These are phyloP conservation scores for Darksidea phi DNA, from an alignment of 495 filamentous ascomycete species.

Conservation along the genomic window DNA sequence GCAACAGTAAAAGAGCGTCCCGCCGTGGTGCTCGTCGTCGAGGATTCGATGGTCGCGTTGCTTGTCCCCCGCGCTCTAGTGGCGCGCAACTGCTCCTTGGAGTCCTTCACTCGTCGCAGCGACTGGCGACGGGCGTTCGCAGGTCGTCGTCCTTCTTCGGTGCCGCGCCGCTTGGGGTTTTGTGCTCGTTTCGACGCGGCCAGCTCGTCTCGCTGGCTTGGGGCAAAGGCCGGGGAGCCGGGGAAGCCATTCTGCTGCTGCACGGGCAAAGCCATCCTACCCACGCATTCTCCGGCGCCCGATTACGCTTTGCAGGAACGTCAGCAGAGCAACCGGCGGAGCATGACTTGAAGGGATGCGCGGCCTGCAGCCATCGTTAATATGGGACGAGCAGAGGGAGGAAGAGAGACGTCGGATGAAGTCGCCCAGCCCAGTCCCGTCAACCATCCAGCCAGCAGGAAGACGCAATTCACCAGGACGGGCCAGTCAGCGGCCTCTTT, in stretches of 20 bases:
- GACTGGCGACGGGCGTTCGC: conserved; percentile 21
- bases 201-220: conserved; percentile 21
- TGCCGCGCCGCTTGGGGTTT: conserved; percentile 21
- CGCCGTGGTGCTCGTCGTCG: conserved; percentile 8
- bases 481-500: conserved; percentile 3
- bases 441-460: conserved; percentile 15
- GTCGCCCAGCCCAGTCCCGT: conserved; percentile 5
- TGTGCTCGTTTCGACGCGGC: conserved; percentile 7
- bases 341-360: conserved; percentile 9
- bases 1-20: conserved; percentile 81
- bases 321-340: conserved; percentile 16
- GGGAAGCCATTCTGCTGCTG: conserved; percentile 21
- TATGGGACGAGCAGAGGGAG: conserved; percentile 12
- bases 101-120: conserved; percentile 37
- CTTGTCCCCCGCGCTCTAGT: conserved; percentile 26
- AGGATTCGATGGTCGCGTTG: conserved; percentile 21
- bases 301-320: conserved; percentile 20
- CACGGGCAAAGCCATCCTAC: conserved; percentile 30
- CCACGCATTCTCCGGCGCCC: conserved; percentile 25
- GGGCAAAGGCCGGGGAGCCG: conserved; percentile 19
- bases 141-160: conserved; percentile 19
- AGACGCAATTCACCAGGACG: conserved; percentile 1
- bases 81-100: conserved; percentile 35
- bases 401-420: conserved; percentile 24
- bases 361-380: conserved; percentile 30